These are phyloP conservation scores for Corylus avellana DNA, from an alignment of 306 rosid genomes.

Conservation along the genomic window DNA sequence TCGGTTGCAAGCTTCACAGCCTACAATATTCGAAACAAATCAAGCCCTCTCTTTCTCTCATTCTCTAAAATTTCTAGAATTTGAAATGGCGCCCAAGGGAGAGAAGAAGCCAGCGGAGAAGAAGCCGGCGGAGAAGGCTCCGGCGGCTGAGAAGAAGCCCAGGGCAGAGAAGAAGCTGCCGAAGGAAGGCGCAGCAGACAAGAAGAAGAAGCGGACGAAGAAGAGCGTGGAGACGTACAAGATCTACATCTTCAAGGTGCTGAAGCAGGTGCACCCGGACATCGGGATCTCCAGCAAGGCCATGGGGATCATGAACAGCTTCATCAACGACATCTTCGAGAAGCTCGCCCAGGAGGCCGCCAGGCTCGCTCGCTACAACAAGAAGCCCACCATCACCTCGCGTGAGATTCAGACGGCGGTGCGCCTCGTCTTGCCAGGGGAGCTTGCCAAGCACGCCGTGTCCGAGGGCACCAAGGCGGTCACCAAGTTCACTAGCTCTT, in stretches of 20 bases:
- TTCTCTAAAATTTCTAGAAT: too few species aligned
- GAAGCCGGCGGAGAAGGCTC: slow-evolving; percentile 51
- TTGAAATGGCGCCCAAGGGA: slow-evolving; percentile 37
- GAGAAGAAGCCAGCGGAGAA: slow-evolving; percentile 45
- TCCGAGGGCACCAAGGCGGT: slow-evolving; percentile 56
- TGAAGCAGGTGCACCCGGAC: slow-evolving; percentile 58
- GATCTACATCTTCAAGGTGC: slow-evolving; percentile 47
- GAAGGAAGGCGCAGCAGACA: slow-evolving; percentile 5
- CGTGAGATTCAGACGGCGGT: slow-evolving; percentile 55
- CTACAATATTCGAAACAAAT: not conserved
- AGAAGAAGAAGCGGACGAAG: slow-evolving; percentile 37
- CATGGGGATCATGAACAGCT: slow-evolving; percentile 54
- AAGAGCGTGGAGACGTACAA: slow-evolving; percentile 43
- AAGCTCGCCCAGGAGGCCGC: slow-evolving; percentile 44
- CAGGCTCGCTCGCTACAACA: slow-evolving; percentile 39
- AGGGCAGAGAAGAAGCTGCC: slow-evolving; percentile 48
- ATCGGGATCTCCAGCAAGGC: slow-evolving; percentile 52
- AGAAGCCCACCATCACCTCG: slow-evolving; percentile 45
- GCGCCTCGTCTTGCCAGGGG: slow-evolving; percentile 44
- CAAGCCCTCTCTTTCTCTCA: not conserved
- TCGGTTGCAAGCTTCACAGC: too few species aligned
- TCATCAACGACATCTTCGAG: slow-evolving; percentile 50
- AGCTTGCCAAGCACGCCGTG: slow-evolving; percentile 49
- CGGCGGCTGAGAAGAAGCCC: slow-evolving; percentile 36
- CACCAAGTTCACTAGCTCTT: slow-evolving; percentile 46